Evolutionary conservation across 345 rosid species (phyloP).

Genomic region (Citrus mangshanensis): DNA sequence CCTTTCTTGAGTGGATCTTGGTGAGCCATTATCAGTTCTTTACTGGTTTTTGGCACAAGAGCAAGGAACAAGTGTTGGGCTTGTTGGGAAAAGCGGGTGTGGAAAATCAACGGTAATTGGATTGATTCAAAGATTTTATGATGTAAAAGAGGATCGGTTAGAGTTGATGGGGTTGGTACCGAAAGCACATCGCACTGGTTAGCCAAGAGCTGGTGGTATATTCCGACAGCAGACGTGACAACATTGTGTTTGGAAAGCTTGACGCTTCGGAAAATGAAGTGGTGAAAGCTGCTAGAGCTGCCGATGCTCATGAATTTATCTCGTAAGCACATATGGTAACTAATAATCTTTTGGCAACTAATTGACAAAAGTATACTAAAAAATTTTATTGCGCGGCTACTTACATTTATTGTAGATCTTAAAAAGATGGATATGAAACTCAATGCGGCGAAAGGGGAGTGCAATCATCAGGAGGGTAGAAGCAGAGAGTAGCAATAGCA

Average conservation of each 20-base stretch:
- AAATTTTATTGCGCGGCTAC: neutral
- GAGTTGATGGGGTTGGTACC: conserved; percentile 40
- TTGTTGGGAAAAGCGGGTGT: conserved; percentile 75
- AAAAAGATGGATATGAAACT: conserved; percentile 68
- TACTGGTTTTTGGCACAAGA: neutral
- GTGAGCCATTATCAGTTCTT: too few species aligned
- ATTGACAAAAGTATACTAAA: neutral
- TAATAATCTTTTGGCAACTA: neutral
- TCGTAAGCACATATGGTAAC: conserved; percentile 44
- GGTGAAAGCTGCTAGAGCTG: conserved; percentile 71
- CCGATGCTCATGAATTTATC: conserved; percentile 81
- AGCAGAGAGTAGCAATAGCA: conserved; percentile 75
- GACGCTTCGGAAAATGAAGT: conserved; percentile 64
- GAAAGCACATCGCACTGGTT: conserved; percentile 54
- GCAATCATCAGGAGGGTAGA: conserved; percentile 80
- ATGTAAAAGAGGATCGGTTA: conserved; percentile 59
- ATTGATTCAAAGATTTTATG: conserved; percentile 76
- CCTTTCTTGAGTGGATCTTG: too few species aligned
- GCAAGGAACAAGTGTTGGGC: conserved; percentile 65
- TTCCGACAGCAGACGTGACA: conserved; percentile 65
- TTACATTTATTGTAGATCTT: conserved; percentile 30
- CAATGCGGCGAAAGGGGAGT: conserved; percentile 85
- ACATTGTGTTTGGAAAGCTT: conserved; percentile 62
- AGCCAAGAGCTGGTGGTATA: conserved; percentile 82
- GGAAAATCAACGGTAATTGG: conserved; percentile 89